A percentile compares a stretch with the other conserved stretches of the same genome.
Conservation (phyloP, 2,329 filamentous ascomycete genomes). For the Phyllosticta citribraziliensis region DNA sequence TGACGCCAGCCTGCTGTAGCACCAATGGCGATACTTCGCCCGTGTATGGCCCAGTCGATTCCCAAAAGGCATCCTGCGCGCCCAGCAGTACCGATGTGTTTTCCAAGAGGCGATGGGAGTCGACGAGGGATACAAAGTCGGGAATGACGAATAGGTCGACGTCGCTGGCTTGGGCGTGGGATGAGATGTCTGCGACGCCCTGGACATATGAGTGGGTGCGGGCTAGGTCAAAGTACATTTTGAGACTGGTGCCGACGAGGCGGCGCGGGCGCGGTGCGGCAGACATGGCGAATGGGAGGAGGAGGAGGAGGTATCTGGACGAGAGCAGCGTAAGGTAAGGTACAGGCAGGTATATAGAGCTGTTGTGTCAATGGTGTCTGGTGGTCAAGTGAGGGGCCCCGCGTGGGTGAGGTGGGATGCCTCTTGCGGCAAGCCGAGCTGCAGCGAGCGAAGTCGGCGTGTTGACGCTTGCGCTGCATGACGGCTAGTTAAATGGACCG, state of each 20-base stretch:
- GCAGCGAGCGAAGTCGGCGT: background rate
- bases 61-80: constrained; percentile 66
- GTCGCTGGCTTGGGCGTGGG: constrained; percentile 45
- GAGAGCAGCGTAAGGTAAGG: background rate
- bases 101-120: constrained; percentile 40
- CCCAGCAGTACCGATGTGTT: constrained; percentile 52
- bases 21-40: constrained; percentile 65
- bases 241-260: constrained; percentile 63
- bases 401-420: background rate
- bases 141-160: constrained; percentile 69
- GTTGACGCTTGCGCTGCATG: background rate
- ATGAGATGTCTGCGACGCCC: constrained; percentile 32
- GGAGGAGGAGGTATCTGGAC: background rate
- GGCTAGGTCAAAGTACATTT: constrained; percentile 68
- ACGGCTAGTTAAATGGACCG: background rate
- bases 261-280: constrained; percentile 37
- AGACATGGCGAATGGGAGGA: background rate
- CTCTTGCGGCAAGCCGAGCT: constrained; percentile 3
- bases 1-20: constrained; percentile 57
- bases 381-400: background rate
- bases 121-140: constrained; percentile 61
- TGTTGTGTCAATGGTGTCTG: background rate
- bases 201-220: constrained; percentile 45
- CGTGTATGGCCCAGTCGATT: constrained; percentile 63
- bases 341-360: background rate